Evolutionary conservation across 2,329 filamentous ascomycete genomes (phyloP).

Genomic region (Aspergillus arachidicola): DNA sequence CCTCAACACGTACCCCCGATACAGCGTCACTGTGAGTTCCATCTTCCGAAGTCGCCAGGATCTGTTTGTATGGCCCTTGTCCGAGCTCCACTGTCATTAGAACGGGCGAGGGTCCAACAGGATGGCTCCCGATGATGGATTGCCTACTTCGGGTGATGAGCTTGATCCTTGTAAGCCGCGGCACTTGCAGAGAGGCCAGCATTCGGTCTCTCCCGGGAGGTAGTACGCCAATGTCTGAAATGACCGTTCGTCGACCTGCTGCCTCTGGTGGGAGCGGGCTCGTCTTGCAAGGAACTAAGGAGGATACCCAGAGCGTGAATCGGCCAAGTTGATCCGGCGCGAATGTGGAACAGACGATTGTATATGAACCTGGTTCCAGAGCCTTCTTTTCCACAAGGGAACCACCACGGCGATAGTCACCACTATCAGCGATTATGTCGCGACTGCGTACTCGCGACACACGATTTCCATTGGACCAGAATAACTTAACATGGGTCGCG

Average conservation of each 20-base stretch:
- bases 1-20: conserved; percentile 67
- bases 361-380: conserved; percentile 76
- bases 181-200: conserved; percentile 53
- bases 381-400: conserved; percentile 65
- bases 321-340: conserved; percentile 74
- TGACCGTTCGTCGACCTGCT: conserved; percentile 70
- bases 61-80: conserved; percentile 66
- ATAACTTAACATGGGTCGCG: conserved; percentile 80
- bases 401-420: conserved; percentile 83
- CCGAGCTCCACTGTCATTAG: conserved; percentile 74
- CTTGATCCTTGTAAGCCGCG: conserved; percentile 63
- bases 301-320: conserved; percentile 76
- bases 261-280: conserved; percentile 69
- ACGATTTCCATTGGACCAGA: conserved; percentile 74
- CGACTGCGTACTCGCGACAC: conserved; percentile 68
- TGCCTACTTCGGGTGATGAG: conserved; percentile 56
- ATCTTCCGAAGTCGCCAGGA: conserved; percentile 69
- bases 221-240: conserved; percentile 51
- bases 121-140: conserved; percentile 40
- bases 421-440: conserved; percentile 79
- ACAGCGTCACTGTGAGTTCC: conserved; percentile 73
- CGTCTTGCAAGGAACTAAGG: conserved; percentile 57
- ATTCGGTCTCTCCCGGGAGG: conserved; percentile 56
- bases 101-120: conserved; percentile 55
- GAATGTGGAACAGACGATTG: conserved; percentile 87